Base-by-base conservation (phyloP, 805 yeast genomes). In the Yarrowia alimentaria region DNA sequence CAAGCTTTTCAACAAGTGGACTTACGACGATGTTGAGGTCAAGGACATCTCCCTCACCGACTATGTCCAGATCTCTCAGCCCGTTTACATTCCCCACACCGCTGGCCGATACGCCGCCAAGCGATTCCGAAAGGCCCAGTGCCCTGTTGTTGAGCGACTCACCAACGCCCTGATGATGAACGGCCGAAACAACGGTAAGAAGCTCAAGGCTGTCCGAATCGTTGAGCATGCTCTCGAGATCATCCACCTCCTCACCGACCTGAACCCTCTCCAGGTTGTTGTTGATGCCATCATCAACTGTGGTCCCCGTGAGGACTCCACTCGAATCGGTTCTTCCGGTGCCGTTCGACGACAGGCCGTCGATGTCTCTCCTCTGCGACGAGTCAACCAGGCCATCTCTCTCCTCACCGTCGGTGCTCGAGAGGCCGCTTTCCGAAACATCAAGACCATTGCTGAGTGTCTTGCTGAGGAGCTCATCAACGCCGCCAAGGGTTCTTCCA, bases 101-200 rank as follows among this genome's bases (percentile, higher is more conserved):
- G 97, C 99, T 68, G 99, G 99, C 75, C 91, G 96, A 78, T 93
- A 91, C 80, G 98, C 98, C 69, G 75, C 87, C 78, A 93, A 93
- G 88, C 90, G 99, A 79, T 93, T 93, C 86, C 90, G 98, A 85
- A 93, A 93, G 85, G 93, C 98, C 65, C 99, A 93, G 82, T 90
- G 97, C 80, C 98, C 98, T 71, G 84, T 93, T 75, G 75, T 93
- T 66, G 99, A 93, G 85, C 91, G 99, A 83, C 82, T 93, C 75
- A 91, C 98, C 78, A 91, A 93, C 91, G 85, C 99, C 61, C 81
- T 93, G 73, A 93, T 93, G 99, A 93, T 93, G 99, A 90, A 93
- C 85, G 99, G 99, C 81, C 91, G 98, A 83, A 93, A 93, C 94
- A 93, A 94, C 85, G 99, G 99, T 84, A 93, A 93, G 85, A 93